Evolutionary conservation across 352 stramenopile species (phyloP).

Genomic region (Globisporangium yorkense): DNA sequence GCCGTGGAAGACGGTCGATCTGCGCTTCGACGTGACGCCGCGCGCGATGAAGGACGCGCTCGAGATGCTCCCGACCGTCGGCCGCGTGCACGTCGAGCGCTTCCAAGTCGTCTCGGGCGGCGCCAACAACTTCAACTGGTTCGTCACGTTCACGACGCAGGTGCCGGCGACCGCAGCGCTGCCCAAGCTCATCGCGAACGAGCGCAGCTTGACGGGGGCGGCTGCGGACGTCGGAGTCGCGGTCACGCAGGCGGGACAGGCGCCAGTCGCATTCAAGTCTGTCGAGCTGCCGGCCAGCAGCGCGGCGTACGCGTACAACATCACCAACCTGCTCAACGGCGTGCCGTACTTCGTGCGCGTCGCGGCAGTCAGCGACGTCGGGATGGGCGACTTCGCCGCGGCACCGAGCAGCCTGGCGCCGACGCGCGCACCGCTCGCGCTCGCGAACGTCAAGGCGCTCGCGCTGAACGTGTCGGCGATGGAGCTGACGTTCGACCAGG

Average conservation of each 20-base stretch:
- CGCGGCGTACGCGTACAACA: conserved; percentile 37
- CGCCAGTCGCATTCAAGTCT: conserved; percentile 30
- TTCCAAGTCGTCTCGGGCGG: conserved; percentile 37
- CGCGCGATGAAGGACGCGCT: conserved; percentile 65
- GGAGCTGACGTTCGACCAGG: conserved; percentile 59
- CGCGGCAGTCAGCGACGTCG: conserved; percentile 75
- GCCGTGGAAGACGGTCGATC: conserved; percentile 49
- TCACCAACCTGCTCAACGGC: conserved; percentile 47
- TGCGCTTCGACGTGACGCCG: conserved; percentile 56
- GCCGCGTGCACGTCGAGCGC: conserved; percentile 88
- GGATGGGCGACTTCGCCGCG: conserved; percentile 58
- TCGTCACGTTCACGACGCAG: conserved; percentile 82
- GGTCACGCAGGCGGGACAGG: conserved; percentile 18
- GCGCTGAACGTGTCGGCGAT: conserved; percentile 32
- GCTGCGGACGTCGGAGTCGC: conserved; percentile 24
- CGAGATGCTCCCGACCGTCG: conserved; percentile 85
- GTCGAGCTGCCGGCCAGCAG: conserved; percentile 19
- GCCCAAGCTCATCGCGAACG: conserved; percentile 50
- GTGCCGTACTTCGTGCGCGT: conserved; percentile 77
- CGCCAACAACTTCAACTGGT: conserved; percentile 81
- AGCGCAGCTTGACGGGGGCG: conserved; percentile 28
- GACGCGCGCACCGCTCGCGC: conserved; percentile 39
- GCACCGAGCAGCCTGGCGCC: conserved; percentile 24
- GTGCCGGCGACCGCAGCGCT: conserved; percentile 32
- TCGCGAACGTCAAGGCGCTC: conserved; percentile 37